phyloP scores from a whole-genome alignment of 495 filamentous ascomycete species.

The Trypethelium eluteriae region DNA sequence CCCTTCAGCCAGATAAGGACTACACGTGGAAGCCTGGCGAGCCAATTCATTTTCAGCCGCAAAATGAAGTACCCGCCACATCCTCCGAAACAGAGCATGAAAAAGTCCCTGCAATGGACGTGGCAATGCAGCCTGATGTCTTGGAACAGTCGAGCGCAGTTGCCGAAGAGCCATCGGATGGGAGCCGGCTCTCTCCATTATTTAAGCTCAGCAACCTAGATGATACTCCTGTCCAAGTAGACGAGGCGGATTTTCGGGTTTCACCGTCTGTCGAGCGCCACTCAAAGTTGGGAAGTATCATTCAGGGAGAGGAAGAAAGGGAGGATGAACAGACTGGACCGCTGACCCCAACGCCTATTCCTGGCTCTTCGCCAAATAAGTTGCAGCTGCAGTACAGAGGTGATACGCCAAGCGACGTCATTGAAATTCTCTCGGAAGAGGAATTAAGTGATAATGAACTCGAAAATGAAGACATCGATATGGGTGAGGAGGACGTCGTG shows the following conservation, averaged over 20 bases:
- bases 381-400: not conserved
- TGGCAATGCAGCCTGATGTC: too few relatives aligned
- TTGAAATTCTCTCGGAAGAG: conserved; percentile 20
- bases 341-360: not conserved
- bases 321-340: not conserved
- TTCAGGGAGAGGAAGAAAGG: not conserved
- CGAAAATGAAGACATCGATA: not conserved
- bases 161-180: not conserved
- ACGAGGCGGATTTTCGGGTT: not conserved
- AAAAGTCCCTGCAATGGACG: too few relatives aligned
- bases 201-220: conserved; percentile 4
- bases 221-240: not conserved
- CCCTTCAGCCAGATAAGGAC: not conserved
- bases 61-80: not conserved
- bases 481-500: not conserved
- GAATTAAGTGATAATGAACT: conserved; percentile 13
- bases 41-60: conserved; percentile 6
- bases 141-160: not conserved
- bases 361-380: not conserved
- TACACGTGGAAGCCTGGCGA: not conserved
- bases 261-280: not conserved
- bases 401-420: not conserved
- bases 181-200: not conserved
- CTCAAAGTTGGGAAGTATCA: not conserved
- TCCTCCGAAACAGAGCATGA: too few relatives aligned